A percentile compares a stretch with the other conserved stretches of the same genome.
These are phyloP conservation scores for Podospora comata DNA, from an alignment of 495 filamentous ascomycete species.

Conservation along the genomic window DNA sequence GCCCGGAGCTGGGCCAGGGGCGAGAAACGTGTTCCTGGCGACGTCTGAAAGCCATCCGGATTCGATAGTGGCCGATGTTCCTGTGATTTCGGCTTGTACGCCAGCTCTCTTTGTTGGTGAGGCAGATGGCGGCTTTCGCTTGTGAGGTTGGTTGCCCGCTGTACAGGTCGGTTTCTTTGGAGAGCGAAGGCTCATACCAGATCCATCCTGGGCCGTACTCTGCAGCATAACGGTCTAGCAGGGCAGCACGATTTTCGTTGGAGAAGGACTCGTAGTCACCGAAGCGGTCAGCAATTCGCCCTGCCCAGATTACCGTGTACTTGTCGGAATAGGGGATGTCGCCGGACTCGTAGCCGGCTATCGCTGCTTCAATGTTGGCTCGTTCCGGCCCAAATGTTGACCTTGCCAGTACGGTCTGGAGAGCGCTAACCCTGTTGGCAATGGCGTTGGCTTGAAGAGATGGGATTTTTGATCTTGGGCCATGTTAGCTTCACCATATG, in stretches of 20 bases:
- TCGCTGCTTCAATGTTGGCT: conserved; percentile 45
- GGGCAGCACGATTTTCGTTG: conserved; percentile 32
- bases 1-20: not conserved
- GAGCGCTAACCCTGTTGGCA: conserved; percentile 29
- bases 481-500: conserved; percentile 10
- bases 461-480: conserved; percentile 22
- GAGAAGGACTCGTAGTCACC: conserved; percentile 38
- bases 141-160: conserved; percentile 10
- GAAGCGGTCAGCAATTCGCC: conserved; percentile 44
- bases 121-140: conserved; percentile 35
- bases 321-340: conserved; percentile 38
- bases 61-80: conserved; percentile 28
- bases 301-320: conserved; percentile 46
- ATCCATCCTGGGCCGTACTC: conserved; percentile 46
- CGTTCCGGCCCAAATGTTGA: conserved; percentile 40
- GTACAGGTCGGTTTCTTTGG: conserved; percentile 7
- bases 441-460: conserved; percentile 29
- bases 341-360: conserved; percentile 42
- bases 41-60: conserved; percentile 30
- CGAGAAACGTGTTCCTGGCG: conserved; percentile 19
- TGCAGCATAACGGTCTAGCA: conserved; percentile 40
- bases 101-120: conserved; percentile 20
- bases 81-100: conserved; percentile 11
- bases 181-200: conserved; percentile 49
- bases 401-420: conserved; percentile 32